phyloP scores from a whole-genome alignment of 2,329 filamentous ascomycete genomes.

The Penicillium sp. region DNA sequence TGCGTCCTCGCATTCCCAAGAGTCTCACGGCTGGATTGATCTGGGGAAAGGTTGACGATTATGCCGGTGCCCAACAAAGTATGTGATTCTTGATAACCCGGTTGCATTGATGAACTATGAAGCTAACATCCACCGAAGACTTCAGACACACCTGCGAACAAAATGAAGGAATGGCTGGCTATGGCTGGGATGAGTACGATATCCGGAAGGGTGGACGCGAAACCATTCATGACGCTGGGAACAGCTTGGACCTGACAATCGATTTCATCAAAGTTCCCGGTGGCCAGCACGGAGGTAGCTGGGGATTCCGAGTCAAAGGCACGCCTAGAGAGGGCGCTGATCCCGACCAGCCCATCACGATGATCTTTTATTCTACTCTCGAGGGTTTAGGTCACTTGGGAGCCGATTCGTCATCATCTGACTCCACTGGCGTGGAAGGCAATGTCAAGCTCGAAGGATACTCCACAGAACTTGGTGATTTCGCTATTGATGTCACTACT shows the following conservation, averaged over 20 bases:
- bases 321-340: constrained; percentile 68
- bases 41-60: constrained; percentile 84
- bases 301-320: constrained; percentile 86
- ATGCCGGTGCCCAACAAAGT: constrained; percentile 72
- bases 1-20: constrained; percentile 76
- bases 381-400: constrained; percentile 71
- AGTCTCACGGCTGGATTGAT: constrained; percentile 79
- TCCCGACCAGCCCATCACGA: constrained; percentile 65
- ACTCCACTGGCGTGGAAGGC: constrained; percentile 53
- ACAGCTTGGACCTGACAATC: constrained; percentile 85
- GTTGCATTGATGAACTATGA: neutral
- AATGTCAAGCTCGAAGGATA: constrained; percentile 68
- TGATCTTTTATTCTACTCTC: constrained; percentile 78
- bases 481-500: constrained; percentile 72
- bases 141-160: constrained; percentile 96
- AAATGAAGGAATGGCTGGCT: constrained; percentile 86
- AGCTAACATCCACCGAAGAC: constrained; percentile 50
- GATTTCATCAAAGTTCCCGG: constrained; percentile 92
- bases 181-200: constrained; percentile 98
- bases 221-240: constrained; percentile 84
- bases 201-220: constrained; percentile 81
- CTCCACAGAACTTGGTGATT: constrained; percentile 71
- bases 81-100: constrained; percentile 35
- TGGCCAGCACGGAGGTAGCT: constrained; percentile 80
- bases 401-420: constrained; percentile 53